phyloP scores from a whole-genome alignment of 345 rosid genomes.

The Corchorus olitorius region DNA sequence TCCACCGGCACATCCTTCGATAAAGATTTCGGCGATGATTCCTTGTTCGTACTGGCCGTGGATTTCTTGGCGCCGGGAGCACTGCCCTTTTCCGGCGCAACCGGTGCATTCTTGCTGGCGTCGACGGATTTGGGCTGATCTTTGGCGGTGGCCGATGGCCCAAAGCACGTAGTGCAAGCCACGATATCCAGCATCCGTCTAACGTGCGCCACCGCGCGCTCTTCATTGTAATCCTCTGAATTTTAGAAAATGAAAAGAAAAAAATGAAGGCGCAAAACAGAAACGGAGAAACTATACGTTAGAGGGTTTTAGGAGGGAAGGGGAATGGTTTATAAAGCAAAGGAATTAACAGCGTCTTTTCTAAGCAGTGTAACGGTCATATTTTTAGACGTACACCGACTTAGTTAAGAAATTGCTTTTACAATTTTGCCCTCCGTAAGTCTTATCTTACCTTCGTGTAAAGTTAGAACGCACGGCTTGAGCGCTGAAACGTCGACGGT shows the following conservation, averaged over 20 bases:
- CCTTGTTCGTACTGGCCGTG: slow-evolving; percentile 22
- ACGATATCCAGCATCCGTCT: slow-evolving; percentile 87
- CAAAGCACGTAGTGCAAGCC: slow-evolving; percentile 84
- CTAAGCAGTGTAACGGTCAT: not conserved
- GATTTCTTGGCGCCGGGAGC: slow-evolving; percentile 41
- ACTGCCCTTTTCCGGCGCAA: slow-evolving; percentile 38
- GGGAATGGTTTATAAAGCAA: not conserved
- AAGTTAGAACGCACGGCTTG: slow-evolving; percentile 73
- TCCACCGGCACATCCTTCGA: slow-evolving; percentile 54
- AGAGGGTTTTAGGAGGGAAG: not conserved
- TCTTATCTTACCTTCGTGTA: slow-evolving; percentile 63
- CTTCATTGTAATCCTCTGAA: slow-evolving; percentile 87
- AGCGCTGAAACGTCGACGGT: slow-evolving; percentile 79
- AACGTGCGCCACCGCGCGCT: slow-evolving; percentile 80
- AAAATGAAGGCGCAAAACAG: not conserved
- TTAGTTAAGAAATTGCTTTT: not conserved
- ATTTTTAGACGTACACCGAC: slow-evolving; percentile 12
- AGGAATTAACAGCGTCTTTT: not conserved
- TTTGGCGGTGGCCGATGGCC: slow-evolving; percentile 48
- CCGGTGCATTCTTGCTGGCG: slow-evolving; percentile 40
- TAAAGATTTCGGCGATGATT: slow-evolving; percentile 36
- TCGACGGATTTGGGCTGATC: slow-evolving; percentile 50
- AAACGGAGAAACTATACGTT: not conserved
- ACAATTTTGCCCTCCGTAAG: slow-evolving; percentile 1
- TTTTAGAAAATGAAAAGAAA: too few species aligned